Percentiles rank a stretch among this genome's conserved stretches.
These are phyloP conservation scores for Starmerella tilneyi DNA, from an alignment of 805 yeast genomes.

Conservation along the genomic window DNA sequence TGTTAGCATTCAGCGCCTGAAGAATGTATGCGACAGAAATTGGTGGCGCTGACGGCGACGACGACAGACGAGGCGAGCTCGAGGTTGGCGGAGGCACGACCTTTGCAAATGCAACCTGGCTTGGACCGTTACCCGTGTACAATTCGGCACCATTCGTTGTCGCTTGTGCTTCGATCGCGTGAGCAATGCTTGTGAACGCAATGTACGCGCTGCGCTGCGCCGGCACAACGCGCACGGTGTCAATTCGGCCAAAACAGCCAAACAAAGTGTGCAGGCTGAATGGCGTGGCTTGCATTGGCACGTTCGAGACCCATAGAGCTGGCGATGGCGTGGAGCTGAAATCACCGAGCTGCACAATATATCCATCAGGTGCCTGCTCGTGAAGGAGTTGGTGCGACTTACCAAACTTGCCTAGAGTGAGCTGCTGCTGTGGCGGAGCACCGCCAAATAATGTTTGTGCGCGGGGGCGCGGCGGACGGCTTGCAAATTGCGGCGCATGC, in stretches of 20 bases:
- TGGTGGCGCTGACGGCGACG: conserved; percentile 13
- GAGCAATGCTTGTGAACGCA: conserved; percentile 60
- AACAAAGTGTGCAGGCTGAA: conserved; percentile 53
- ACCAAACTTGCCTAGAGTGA: conserved; percentile 19
- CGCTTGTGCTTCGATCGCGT: conserved; percentile 71
- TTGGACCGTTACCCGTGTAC: conserved; percentile 61
- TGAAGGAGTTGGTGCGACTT: conserved; percentile 16
- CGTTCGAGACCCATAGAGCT: conserved; percentile 65
- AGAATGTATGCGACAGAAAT: conserved; percentile 28
- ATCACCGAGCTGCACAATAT: conserved; percentile 20
- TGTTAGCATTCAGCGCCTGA: conserved; percentile 30
- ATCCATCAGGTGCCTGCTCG: conserved; percentile 8
- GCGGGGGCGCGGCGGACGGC: conserved; percentile 8
- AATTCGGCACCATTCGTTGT: conserved; percentile 73
- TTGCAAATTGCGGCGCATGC: conserved; percentile 7
- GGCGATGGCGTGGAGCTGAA: conserved; percentile 31
- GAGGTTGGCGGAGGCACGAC: conserved; percentile 32
- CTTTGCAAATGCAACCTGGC: conserved; percentile 78
- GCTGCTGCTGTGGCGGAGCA: conserved; percentile 11
- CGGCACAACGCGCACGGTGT: conserved; percentile 50
- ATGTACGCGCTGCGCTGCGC: conserved; percentile 44
- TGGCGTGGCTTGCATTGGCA: conserved; percentile 51
- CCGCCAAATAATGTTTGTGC: conserved; percentile 19
- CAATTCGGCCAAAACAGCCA: conserved; percentile 50
- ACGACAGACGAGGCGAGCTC: neutral